Percentiles rank a stretch among this genome's conserved stretches.
phyloP scores from a whole-genome alignment of 371 early-diverging fungal species.

The Blastocladiella emersonii region DNA sequence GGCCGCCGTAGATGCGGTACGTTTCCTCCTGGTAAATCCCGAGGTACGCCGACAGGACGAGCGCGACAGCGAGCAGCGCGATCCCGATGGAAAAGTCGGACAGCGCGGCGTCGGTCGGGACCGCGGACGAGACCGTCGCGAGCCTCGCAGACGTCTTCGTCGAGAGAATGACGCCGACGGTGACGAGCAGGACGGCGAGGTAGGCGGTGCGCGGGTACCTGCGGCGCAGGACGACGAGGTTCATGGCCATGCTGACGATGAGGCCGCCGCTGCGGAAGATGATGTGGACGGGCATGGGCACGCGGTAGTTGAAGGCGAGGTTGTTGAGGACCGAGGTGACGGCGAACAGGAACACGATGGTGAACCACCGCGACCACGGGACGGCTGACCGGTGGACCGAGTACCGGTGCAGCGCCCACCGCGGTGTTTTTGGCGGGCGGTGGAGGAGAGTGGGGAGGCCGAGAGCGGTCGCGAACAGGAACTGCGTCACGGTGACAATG shows the following conservation, averaged over 20 bases:
- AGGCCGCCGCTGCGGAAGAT: constrained; percentile 73
- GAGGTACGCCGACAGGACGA: constrained; percentile 61
- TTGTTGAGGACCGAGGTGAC: constrained; percentile 67
- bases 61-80: constrained; percentile 49
- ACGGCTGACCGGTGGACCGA: constrained; percentile 44
- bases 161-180: constrained; percentile 56
- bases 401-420: constrained; percentile 5
- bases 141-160: too few relatives aligned
- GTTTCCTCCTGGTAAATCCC: constrained; percentile 72
- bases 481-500: constrained; percentile 76
- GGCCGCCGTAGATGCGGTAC: constrained; percentile 59
- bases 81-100: constrained; percentile 58
- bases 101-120: too few relatives aligned
- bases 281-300: constrained; percentile 78
- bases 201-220: constrained; percentile 23
- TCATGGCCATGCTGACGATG: constrained; percentile 68
- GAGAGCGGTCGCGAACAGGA: constrained; percentile 55
- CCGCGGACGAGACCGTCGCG: too few relatives aligned
- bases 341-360: constrained; percentile 63
- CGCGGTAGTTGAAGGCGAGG: constrained; percentile 56
- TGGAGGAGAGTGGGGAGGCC: constrained; percentile 49
- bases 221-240: constrained; percentile 49
- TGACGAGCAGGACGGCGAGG: constrained; percentile 56
- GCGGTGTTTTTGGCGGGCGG: constrained; percentile 20
- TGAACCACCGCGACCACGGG: constrained; percentile 55